Conservation (phyloP, 805 yeast species). For the Debaryomyces tyrocola region DNA sequence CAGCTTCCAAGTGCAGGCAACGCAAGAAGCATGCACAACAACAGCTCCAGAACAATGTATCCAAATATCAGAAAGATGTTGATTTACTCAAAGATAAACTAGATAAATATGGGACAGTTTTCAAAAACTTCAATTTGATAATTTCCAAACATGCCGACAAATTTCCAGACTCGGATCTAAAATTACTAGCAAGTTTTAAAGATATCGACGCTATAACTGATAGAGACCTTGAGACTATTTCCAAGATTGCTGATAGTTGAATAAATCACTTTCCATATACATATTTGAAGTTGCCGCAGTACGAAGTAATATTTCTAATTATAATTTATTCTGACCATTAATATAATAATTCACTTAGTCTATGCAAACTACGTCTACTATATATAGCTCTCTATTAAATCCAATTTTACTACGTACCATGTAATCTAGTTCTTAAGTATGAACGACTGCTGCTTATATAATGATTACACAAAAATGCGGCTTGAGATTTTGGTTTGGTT, state of each 20-base stretch:
- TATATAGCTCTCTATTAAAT: no score
- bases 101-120: conserved; percentile 19
- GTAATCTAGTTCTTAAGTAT: neutral
- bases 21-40: conserved; percentile 68
- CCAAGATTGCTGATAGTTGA: no score
- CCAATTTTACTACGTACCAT: neutral
- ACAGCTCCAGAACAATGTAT: conserved; percentile 62
- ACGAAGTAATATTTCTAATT: no score
- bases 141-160: neutral
- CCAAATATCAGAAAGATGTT: conserved; percentile 47
- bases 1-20: conserved; percentile 69
- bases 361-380: no score
- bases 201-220: no score
- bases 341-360: no score
- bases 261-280: no score
- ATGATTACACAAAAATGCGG: neutral
- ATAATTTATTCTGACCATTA: no score
- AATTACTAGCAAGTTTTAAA: no score
- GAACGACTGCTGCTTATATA: neutral
- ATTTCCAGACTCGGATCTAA: no score
- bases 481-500: neutral
- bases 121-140: conserved; percentile 18
- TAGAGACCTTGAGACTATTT: no score
- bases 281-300: no score
- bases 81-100: conserved; percentile 18